phyloP scores from a whole-genome alignment of 2,329 filamentous ascomycete genomes.

The Sarocladiaceae sp. region DNA sequence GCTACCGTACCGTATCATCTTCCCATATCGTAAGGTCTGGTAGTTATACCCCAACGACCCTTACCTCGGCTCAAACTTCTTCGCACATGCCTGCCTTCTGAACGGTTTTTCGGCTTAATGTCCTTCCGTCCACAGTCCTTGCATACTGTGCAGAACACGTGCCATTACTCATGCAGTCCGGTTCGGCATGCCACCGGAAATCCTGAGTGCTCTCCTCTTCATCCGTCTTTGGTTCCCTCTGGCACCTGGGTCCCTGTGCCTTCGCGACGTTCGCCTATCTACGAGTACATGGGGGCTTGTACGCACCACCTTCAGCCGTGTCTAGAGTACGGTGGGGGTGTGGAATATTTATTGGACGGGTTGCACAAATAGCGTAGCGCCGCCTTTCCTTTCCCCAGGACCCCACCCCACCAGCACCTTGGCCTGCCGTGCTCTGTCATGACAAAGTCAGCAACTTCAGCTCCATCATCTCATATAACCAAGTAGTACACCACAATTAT shows the following conservation, averaged over 20 bases:
- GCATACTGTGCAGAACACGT: constrained; percentile 6
- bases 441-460: constrained; percentile 1
- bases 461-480: not conserved
- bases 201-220: no score
- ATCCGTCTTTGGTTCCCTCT: no score
- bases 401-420: constrained; percentile 2
- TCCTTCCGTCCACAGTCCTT: not conserved
- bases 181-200: constrained; percentile 8
- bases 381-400: constrained; percentile 9
- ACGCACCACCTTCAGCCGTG: no score
- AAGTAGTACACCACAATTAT: no score
- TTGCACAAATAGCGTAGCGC: no score
- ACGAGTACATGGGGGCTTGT: no score
- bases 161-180: constrained; percentile 1
- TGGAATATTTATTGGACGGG: no score
- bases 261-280: no score
- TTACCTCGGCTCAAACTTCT: not conserved
- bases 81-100: not conserved
- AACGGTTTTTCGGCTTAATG: not conserved
- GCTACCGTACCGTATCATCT: no score
- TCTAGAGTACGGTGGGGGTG: no score
- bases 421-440: constrained; percentile 7
- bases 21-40: not conserved
- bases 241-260: no score
- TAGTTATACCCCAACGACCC: not conserved